phyloP scores from a whole-genome alignment of 1,284 basidiomycete genomes.

The Rhodotorula glutinis region DNA sequence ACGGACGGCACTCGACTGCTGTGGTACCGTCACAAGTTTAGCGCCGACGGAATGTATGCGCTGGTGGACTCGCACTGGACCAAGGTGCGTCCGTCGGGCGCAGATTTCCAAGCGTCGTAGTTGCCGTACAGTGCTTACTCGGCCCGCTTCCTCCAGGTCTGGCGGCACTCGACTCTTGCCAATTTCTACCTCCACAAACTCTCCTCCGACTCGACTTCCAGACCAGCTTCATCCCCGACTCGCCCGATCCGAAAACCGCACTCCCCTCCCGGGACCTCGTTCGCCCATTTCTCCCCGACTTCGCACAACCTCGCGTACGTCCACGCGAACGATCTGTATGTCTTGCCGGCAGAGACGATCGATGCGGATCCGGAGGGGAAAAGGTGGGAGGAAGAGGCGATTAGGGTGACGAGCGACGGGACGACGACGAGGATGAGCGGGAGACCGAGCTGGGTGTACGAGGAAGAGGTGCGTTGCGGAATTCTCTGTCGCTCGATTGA shows the following conservation, averaged over 20 bases:
- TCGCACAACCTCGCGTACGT: constrained; percentile 79
- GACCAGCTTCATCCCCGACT: constrained; percentile 55
- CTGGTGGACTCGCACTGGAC: constrained; percentile 68
- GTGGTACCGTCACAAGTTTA: constrained; percentile 70
- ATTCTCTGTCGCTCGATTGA: constrained; percentile 8
- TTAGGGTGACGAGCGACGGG: constrained; percentile 77
- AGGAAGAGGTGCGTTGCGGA: constrained; percentile 63
- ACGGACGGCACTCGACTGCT: constrained; percentile 48
- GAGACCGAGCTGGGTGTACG: constrained; percentile 93
- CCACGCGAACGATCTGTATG: constrained; percentile 74
- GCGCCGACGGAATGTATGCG: constrained; percentile 80
- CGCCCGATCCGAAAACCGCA: constrained; percentile 55
- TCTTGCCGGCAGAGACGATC: constrained; percentile 57
- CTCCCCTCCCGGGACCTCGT: constrained; percentile 64
- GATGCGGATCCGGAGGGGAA: constrained; percentile 20
- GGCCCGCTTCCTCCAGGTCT: constrained; percentile 62
- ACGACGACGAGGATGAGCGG: constrained; percentile 85
- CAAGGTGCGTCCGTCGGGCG: constrained; percentile 57
- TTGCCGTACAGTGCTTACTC: too few relatives aligned
- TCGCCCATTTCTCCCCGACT: constrained; percentile 80
- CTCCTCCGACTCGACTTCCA: constrained; percentile 42
- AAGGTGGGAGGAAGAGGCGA: constrained; percentile 48
- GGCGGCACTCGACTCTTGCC: constrained; percentile 81
- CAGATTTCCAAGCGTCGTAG: too few relatives aligned
- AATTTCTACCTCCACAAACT: constrained; percentile 82